Base-by-base conservation (phyloP, 352 stramenopile species). In the Phytopythium helicoides region DNA sequence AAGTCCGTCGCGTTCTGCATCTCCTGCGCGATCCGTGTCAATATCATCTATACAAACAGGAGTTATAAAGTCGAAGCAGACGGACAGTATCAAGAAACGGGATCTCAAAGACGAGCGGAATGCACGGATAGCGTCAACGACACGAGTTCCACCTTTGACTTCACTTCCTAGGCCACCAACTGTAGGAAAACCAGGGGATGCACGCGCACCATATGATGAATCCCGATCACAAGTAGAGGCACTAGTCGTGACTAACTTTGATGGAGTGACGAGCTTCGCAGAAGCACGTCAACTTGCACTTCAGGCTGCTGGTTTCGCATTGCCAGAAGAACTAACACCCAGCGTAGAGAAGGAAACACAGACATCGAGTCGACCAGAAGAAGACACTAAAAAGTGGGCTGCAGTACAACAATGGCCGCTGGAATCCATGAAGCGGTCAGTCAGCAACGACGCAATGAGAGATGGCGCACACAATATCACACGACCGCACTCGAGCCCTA, bases 221-320 rank as follows among this genome's bases (percentile, higher is more conserved):
- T 22, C 46, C 4, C 46, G 14, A 15, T 31, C 26, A 34, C 46
- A 42, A 34, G 15, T 14, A 16, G 33, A 34, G 1, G 2, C 18
- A 1, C 41, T 56, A 11, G 25, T 31, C 0, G 38, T 69, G 4
- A 33, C 66, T 22, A 21, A 47, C 0, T 80, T 86, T 56, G 60
- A 70, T 31, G 71, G 66, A 28, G 60, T 56, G 0, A 62, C 51
- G 16, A 83, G 54, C 46, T 89, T 85, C 33, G 54, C 60, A 0
- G 68, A 82, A 48, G 73, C 67, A 0, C 61, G 72, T 11, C 58
- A 59, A 28, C 42, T 72, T 4, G 60, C 66, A n/a, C 59, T 68
- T 4, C 21, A 49, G 47, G 37, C 16, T 21, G 63, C 21, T 26
- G 23, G 35, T 16, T 11, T 55, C 0, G 11, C 2, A 25, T 11